Evolutionary conservation across 2,329 filamentous ascomycete genomes (phyloP).

Genomic region (Microdochium bolleyi): DNA sequence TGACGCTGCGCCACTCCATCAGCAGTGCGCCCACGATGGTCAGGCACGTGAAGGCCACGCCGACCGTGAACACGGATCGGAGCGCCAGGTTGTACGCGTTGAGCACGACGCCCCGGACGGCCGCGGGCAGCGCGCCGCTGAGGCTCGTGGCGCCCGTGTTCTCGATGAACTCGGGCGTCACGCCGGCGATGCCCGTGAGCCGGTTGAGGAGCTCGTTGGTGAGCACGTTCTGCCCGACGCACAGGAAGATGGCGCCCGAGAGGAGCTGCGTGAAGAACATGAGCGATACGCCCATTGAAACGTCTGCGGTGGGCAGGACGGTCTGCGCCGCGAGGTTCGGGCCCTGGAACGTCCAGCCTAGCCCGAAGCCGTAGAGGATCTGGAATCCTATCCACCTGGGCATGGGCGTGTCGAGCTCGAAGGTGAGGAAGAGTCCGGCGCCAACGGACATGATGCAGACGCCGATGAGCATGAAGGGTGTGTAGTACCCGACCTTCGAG

Average conservation of each 20-base stretch:
- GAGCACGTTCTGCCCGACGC: constrained; percentile 37
- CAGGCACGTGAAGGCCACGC: constrained; percentile 42
- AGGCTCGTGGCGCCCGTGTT: constrained; percentile 20
- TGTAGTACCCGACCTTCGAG: constrained; percentile 33
- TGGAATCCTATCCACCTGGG: constrained; percentile 31
- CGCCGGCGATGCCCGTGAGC: constrained; percentile 20
- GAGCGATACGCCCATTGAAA: constrained; percentile 31
- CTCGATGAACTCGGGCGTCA: constrained; percentile 16
- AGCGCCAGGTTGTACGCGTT: constrained; percentile 55
- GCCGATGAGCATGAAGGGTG: constrained; percentile 31
- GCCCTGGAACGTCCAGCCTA: constrained; percentile 33
- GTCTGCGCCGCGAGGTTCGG: constrained; percentile 38
- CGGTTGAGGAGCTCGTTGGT: constrained; percentile 27
- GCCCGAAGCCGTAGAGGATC: constrained; percentile 34
- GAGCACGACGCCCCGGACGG: constrained; percentile 16
- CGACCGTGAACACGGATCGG: constrained; percentile 51
- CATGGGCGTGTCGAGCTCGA: constrained; percentile 22
- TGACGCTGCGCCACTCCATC: constrained; percentile 52
- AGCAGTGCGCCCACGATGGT: constrained; percentile 44
- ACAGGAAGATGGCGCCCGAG: constrained; percentile 35
- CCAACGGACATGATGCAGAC: constrained; percentile 27
- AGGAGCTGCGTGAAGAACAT: constrained; percentile 37
- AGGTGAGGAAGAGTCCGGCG: constrained; percentile 32
- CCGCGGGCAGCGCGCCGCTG: constrained; percentile 7
- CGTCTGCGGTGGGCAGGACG: constrained; percentile 29